Base-by-base conservation (phyloP, 306 rosid species). In the Betula pendula region DNA sequence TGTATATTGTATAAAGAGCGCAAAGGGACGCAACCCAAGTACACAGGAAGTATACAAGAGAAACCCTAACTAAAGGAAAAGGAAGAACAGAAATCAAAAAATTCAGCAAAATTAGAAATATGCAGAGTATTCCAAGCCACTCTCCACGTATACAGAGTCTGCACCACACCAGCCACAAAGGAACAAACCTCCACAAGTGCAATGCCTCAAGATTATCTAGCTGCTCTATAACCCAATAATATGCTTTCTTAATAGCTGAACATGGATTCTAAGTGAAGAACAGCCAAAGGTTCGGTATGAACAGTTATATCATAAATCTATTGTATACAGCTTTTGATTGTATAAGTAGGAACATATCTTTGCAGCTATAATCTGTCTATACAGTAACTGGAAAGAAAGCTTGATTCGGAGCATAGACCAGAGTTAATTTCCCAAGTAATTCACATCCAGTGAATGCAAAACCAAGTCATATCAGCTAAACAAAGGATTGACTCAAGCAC, bases 401-500 rank as follows among this genome's bases (percentile, higher is more conserved):
- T 20, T 8, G 13, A 20, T 55, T 4, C 27, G 2, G n/a, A 35
- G 29, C 31, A 55, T 55, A 17, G 5, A 62, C 43, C 31, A 27
- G 68, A 9, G 17, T 62, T 16, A 15, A 1, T 31, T 16, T 16
- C 5, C 44, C 14, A 15, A 62, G 5, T 31, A 62, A 62, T 31
- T 31, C 17, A 62, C 43, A 33, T n/a, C 12, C 55, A 78, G 43
- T 72, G 59, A 38, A 77, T 43, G 50, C 25, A 24, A 31, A 67
- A 49, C 48, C 22, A 63, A 76, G 44, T 77, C 43, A 56, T 1
- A 73, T 14, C 67, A 20, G 63, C 25, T 25, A 68, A 71, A 63
- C 70, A 76, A 45, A 70, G 74, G 55, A 24, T 71, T 27, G 12
- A 68, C 65, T 10, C 48, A 13, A 55, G 75, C 17, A 49, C 38